A percentile compares a stretch with the other conserved stretches of the same genome.
phyloP scores from a whole-genome alignment of 108 stramenopile genomes.

The Skeletonema potamos region DNA sequence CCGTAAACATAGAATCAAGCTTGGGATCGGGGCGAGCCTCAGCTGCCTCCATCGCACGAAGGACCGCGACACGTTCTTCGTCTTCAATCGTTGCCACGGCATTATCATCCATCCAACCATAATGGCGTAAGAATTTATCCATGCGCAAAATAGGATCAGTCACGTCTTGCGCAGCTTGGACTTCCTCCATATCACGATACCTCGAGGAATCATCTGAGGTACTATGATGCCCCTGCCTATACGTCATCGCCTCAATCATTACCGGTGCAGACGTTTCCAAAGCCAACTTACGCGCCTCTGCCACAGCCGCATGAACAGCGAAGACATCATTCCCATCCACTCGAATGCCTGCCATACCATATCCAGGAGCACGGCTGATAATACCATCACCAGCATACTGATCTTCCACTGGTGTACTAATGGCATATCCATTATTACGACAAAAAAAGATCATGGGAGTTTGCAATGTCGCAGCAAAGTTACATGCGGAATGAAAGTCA shows the following conservation, averaged over 20 bases:
- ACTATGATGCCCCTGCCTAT: constrained; percentile 96
- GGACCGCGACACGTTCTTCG: constrained; percentile 75
- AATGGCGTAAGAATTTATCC: constrained; percentile 64
- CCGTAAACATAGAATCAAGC: constrained; percentile 83
- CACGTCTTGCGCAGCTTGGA: constrained; percentile 57
- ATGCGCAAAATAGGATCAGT: constrained; percentile 86
- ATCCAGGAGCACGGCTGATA: constrained; percentile 88
- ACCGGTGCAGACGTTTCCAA: constrained; percentile 79
- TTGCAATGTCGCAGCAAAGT: constrained; percentile 92
- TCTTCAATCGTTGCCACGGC: constrained; percentile 58
- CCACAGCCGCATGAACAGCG: constrained; percentile 90
- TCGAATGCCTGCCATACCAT: constrained; percentile 96
- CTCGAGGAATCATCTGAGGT: constrained; percentile 95
- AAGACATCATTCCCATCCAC: constrained; percentile 98
- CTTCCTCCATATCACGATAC: constrained; percentile 84
- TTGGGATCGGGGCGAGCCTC: constrained; percentile 83
- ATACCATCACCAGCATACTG: constrained; percentile 98
- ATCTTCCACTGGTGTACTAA: constrained; percentile 91
- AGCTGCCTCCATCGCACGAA: constrained; percentile 85
- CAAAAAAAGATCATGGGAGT: constrained; percentile 95
- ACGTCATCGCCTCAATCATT: constrained; percentile 98
- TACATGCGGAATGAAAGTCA: constrained; percentile 96
- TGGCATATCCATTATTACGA: constrained; percentile 98
- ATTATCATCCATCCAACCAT: constrained; percentile 72
- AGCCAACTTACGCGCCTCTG: constrained; percentile 75